A percentile compares a stretch with the other conserved stretches of the same genome.
Evolutionary conservation across 306 rosid species (phyloP).

Genomic region (Quercus rubra): DNA sequence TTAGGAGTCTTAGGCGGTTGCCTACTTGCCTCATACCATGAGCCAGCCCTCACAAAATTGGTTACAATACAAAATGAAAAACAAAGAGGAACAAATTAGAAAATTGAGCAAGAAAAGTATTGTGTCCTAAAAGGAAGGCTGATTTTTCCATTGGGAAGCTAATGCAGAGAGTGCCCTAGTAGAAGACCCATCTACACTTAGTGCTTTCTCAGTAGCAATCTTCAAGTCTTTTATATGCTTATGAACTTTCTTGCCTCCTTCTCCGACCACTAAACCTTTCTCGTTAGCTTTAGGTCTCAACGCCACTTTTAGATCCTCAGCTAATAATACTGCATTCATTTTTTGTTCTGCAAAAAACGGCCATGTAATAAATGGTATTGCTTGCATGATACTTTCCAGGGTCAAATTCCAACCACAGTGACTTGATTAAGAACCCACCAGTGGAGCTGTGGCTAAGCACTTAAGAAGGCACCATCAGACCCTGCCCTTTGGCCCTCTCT

Average conservation of each 20-base stretch:
- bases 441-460: conserved; percentile 24
- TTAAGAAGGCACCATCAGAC: conserved; percentile 18
- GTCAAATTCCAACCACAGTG: conserved; percentile 49
- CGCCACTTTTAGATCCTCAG: conserved; percentile 31
- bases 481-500: conserved; percentile 26
- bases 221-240: conserved; percentile 21
- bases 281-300: conserved; percentile 13
- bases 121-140: not conserved
- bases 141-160: conserved; percentile 26
- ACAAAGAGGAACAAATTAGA: too few species aligned
- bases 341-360: conserved; percentile 45
- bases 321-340: conserved; percentile 23
- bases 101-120: not conserved
- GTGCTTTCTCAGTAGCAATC: conserved; percentile 17
- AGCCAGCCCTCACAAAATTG: too few species aligned
- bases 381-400: conserved; percentile 31
- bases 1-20: too few species aligned
- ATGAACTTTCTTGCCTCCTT: conserved; percentile 26
- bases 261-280: conserved; percentile 23
- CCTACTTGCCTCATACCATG: too few species aligned
- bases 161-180: conserved; percentile 25
- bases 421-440: conserved; percentile 25
- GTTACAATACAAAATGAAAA: too few species aligned
- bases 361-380: conserved; percentile 39
- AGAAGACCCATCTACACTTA: conserved; percentile 39